phyloP scores from a whole-genome alignment of 1,284 basidiomycete species.

The Trametes pubescens region DNA sequence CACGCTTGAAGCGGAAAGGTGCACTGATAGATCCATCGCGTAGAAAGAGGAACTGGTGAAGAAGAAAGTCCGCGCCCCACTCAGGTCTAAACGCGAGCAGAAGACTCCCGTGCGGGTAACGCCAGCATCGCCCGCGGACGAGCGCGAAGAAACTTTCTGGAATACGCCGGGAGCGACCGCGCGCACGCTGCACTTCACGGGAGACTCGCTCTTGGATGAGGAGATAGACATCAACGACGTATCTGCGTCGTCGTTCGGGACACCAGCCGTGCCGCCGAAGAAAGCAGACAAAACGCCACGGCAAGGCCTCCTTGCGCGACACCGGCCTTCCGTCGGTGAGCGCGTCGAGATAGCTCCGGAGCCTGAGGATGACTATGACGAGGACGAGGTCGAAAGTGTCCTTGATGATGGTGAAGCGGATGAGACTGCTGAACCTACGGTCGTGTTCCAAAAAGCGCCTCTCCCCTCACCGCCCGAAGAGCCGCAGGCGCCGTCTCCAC shows the following conservation, averaged over 20 bases:
- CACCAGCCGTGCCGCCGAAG: slow-evolving; percentile 44
- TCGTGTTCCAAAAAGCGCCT: slow-evolving; percentile 14
- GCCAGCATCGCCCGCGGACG: slow-evolving; percentile 38
- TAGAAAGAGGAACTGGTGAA: slow-evolving; percentile 56
- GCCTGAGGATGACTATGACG: slow-evolving; percentile 28
- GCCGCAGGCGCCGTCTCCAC: slow-evolving; percentile 8
- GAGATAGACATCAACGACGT: slow-evolving; percentile 55
- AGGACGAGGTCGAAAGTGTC: slow-evolving; percentile 27
- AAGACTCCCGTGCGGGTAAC: slow-evolving; percentile 32
- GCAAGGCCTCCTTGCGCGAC: not conserved
- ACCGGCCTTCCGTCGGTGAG: not conserved
- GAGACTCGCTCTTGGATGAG: slow-evolving; percentile 68
- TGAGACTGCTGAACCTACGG: slow-evolving; percentile 28
- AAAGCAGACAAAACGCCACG: not conserved
- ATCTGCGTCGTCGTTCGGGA: slow-evolving; percentile 60
- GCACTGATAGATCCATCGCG: not conserved
- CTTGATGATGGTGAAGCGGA: slow-evolving; percentile 21
- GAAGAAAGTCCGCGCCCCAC: slow-evolving; percentile 32
- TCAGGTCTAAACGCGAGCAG: slow-evolving; percentile 28
- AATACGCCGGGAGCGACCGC: slow-evolving; percentile 62
- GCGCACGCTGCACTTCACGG: slow-evolving; percentile 65
- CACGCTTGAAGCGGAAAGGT: not conserved
- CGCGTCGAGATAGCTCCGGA: not conserved
- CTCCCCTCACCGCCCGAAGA: slow-evolving; percentile 5
- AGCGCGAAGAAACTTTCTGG: slow-evolving; percentile 66